These are phyloP conservation scores for Xylaria telfairii DNA, from an alignment of 495 filamentous ascomycete species.

Conservation along the genomic window DNA sequence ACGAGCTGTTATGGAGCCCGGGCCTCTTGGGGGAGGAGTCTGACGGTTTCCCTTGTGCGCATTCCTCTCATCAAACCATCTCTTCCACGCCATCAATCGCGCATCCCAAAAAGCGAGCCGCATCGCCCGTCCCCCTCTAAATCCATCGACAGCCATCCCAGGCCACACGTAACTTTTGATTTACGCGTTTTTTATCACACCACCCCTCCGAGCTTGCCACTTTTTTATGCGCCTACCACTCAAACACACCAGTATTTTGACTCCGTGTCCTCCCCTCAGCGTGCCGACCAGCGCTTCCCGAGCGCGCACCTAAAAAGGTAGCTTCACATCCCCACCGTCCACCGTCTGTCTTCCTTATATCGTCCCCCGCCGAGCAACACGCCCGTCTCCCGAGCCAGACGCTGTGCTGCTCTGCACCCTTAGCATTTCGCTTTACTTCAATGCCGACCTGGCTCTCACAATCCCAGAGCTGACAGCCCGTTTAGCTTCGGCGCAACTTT, in stretches of 20 bases:
- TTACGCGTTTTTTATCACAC: conserved; percentile 49
- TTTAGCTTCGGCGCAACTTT: conserved; percentile 20
- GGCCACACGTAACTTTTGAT: conserved; percentile 48
- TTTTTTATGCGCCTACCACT: conserved; percentile 28
- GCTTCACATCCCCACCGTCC: conserved; percentile 34
- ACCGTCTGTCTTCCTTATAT: conserved; percentile 30
- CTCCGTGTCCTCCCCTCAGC: conserved; percentile 22
- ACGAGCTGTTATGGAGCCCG: conserved; percentile 25
- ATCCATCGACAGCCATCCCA: conserved; percentile 58
- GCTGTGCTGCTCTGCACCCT: conserved; percentile 29
- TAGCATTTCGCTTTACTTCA: neutral
- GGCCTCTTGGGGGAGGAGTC: conserved; percentile 28
- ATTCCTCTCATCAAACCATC: conserved; percentile 60
- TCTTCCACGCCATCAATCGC: conserved; percentile 49
- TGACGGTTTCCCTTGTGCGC: conserved; percentile 48
- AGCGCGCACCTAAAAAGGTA: conserved; percentile 35
- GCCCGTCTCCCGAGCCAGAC: conserved; percentile 28
- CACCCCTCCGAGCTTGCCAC: conserved; percentile 32
- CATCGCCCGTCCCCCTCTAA: conserved; percentile 57
- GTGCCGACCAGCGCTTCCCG: conserved; percentile 29
- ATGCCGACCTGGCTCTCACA: neutral
- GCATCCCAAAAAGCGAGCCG: conserved; percentile 60
- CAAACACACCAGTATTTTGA: conserved; percentile 25
- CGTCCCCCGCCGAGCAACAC: conserved; percentile 39
- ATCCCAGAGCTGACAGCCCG: conserved; percentile 4